Base-by-base conservation (phyloP, 164 flowering plant species). In the Aristolochia californica region DNA sequence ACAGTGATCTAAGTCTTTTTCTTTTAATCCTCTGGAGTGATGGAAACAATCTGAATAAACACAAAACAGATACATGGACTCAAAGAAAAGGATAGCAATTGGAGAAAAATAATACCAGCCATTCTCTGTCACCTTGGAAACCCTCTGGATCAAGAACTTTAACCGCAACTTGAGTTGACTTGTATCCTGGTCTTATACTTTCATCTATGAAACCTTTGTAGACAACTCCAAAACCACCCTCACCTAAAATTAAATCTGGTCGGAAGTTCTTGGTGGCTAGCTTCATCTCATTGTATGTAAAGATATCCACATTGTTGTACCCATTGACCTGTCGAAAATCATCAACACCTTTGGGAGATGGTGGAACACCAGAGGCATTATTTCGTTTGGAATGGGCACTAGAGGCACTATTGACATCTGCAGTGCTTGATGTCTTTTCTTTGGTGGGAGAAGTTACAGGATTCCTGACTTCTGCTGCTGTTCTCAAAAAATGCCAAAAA, bases 181-280 rank as follows among this genome's bases (percentile, higher is more conserved):
- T 66, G 67, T 76, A 82, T 28, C 87, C 96, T n/a, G 78, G 72
- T 67, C 87, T 77, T 60, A 91, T 81, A 63, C 28, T 70, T 48
- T 80, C 95, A 75, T 91, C 94, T 44, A 91, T 65, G 55, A 80
- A 58, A 52, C 98, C 98, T 77, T 77, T 85, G 65, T 91, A 88
- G n/a, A 91, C 98, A 55, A 82, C 70, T 45, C 98, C 98, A 72
- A 91, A 91, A 0, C 98, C 98, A 34, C 98, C 98, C 70, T 91
- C 96, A 18, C 98, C 98, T 13, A 91, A 78, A 48, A 87, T 82
- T 45, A 75, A 79, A 72, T 85, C 86, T 26, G 88, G 87, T 23
- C 91, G 75, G 73, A 91, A 91, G 56, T 75, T 80, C 69, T 85
- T 91, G 27, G 96, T 91, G 13, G 95, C 91, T 60, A 85, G 22